Evolutionary conservation across 805 yeast species (phyloP).

Genomic region (Cyberlindnera amylophila): DNA sequence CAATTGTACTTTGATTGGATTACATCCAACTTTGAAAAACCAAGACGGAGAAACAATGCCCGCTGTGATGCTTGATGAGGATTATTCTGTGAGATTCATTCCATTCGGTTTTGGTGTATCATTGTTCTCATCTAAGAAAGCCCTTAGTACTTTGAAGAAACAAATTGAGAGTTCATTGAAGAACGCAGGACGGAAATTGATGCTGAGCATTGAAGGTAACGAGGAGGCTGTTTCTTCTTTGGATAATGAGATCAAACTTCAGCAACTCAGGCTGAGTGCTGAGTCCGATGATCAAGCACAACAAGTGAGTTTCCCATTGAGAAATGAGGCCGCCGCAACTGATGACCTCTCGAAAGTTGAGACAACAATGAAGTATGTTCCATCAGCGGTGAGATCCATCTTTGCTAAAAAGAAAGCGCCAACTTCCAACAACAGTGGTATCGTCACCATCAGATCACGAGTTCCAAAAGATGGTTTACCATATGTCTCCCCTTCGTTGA

Average conservation of each 20-base stretch:
- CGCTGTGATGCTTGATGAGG: slow-evolving; percentile 33
- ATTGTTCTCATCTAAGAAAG: slow-evolving; percentile 16
- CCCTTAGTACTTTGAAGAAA: slow-evolving; percentile 11
- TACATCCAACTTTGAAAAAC: slow-evolving; percentile 27
- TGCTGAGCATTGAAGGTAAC: slow-evolving; percentile 16
- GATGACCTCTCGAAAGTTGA: slow-evolving; percentile 22
- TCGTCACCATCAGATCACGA: slow-evolving; percentile 28
- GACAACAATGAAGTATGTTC: slow-evolving; percentile 10
- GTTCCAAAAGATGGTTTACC: slow-evolving; percentile 35
- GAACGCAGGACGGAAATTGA: slow-evolving; percentile 19
- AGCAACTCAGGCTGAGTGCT: slow-evolving; percentile 13
- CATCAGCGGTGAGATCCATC: not conserved
- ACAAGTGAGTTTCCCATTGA: slow-evolving; percentile 20
- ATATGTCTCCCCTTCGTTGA: slow-evolving; percentile 35
- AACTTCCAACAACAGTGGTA: slow-evolving; percentile 24
- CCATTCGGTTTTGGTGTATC: slow-evolving; percentile 36
- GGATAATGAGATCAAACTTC: slow-evolving; percentile 18
- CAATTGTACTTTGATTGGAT: slow-evolving; percentile 54
- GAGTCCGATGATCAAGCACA: not conserved
- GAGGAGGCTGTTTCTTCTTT: slow-evolving; percentile 19
- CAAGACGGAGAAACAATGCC: slow-evolving; percentile 16
- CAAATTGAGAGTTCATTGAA: slow-evolving; percentile 15
- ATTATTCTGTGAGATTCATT: slow-evolving; percentile 36
- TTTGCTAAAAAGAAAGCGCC: slow-evolving; percentile 2
- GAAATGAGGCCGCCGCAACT: slow-evolving; percentile 17